Conservation (phyloP, 2,329 filamentous ascomycete genomes). For the Aspergillus fructus region DNA sequence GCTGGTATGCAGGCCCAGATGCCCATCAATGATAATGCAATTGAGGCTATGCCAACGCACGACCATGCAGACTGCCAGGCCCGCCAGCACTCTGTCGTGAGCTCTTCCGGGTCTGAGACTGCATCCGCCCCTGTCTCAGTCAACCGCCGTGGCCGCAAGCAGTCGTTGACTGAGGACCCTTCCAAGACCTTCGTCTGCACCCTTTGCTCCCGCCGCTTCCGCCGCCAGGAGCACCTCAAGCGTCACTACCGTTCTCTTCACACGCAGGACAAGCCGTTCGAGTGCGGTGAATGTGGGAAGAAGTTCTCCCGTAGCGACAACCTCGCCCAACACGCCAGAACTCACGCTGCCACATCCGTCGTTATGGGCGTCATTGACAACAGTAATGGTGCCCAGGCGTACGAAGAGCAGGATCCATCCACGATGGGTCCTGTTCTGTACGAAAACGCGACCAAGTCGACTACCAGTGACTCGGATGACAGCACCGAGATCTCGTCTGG, state of each 20-base stretch:
- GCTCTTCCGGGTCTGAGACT: conserved; percentile 47
- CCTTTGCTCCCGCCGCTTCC: conserved; percentile 94
- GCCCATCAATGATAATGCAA: conserved; percentile 28
- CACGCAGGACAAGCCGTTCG: conserved; percentile 97
- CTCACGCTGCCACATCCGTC: conserved; percentile 85
- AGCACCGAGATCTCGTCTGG: conserved; percentile 30
- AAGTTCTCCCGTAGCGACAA: conserved; percentile 99
- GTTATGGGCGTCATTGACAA: conserved; percentile 85
- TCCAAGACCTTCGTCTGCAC: conserved; percentile 98
- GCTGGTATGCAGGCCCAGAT: conserved; percentile 30
- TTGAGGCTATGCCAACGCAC: conserved; percentile 39
- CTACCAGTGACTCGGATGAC: conserved; percentile 44
- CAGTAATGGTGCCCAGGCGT: conserved; percentile 46
- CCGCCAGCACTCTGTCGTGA: conserved; percentile 47
- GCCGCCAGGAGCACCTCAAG: conserved; percentile 97
- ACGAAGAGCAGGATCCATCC: conserved; percentile 60
- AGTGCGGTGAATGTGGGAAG: conserved; percentile 97
- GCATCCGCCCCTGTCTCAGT: conserved; percentile 52
- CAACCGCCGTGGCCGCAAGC: conserved; percentile 94
- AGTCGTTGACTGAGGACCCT: conserved; percentile 94
- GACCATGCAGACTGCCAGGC: conserved; percentile 42
- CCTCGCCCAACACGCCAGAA: conserved; percentile 91
- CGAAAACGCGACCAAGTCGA: conserved; percentile 66
- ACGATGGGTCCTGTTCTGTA: conserved; percentile 76
- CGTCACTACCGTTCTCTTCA: conserved; percentile 97